These are phyloP conservation scores for Crithidia sp. DNA, from an alignment of 208 protist species.

Conservation along the genomic window DNA sequence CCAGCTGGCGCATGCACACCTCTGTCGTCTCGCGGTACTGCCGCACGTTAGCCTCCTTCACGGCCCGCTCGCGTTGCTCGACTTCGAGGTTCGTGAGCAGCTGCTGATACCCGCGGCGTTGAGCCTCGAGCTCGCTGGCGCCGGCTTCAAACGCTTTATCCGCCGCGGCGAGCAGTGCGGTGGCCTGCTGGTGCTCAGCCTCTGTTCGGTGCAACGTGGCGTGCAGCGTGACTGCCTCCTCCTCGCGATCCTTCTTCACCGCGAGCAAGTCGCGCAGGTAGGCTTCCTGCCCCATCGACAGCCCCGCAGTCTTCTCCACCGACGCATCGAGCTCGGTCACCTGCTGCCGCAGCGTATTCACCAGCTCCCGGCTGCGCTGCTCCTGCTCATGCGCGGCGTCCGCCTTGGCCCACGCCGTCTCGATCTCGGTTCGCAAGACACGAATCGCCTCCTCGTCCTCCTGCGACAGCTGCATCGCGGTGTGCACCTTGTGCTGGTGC, in stretches of 20 bases:
- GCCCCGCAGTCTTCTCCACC: constrained; percentile 93
- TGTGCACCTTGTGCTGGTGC: constrained; percentile 97
- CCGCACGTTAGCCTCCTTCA: constrained; percentile 91
- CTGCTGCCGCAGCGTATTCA: constrained; percentile 94
- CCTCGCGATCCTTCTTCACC: constrained; percentile 92
- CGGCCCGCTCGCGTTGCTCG: constrained; percentile 72
- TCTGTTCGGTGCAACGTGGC: constrained; percentile 53
- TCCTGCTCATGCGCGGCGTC: constrained; percentile 97
- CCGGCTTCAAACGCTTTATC: constrained; percentile 16
- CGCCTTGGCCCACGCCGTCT: constrained; percentile 98
- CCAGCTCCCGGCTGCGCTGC: constrained; percentile 94
- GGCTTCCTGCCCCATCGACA: constrained; percentile 95
- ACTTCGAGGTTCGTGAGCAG: constrained; percentile 68
- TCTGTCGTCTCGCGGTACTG: constrained; percentile 81
- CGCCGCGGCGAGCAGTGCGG: constrained; percentile 4
- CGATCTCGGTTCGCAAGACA: constrained; percentile 94
- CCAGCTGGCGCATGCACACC: constrained; percentile 59
- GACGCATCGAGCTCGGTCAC: constrained; percentile 93
- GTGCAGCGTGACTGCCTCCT: constrained; percentile 83
- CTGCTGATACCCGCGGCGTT: constrained; percentile 57
- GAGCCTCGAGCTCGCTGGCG: constrained; percentile 47
- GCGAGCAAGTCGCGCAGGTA: constrained; percentile 95
- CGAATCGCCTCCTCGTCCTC: constrained; percentile 97
- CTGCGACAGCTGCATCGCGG: constrained; percentile 95
- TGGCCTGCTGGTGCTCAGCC: constrained; percentile 69